Conservation (phyloP, 371 early-diverging fungal species). For the Rhizopus delemar region DNA sequence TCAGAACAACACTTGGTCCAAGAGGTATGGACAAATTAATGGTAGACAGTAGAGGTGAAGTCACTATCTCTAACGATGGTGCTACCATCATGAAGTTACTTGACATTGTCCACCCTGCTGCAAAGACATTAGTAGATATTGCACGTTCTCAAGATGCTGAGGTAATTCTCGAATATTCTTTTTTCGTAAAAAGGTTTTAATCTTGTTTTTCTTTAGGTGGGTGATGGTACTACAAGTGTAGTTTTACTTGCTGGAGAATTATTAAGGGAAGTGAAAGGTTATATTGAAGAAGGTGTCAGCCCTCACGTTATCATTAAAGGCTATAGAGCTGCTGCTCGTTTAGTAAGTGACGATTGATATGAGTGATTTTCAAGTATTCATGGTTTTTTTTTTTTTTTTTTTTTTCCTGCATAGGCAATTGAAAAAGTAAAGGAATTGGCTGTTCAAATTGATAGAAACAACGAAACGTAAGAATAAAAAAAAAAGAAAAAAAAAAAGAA, state of each 20-base stretch:
- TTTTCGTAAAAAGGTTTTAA: background rate
- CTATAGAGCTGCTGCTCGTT: slow-evolving; percentile 83
- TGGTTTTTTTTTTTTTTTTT: background rate
- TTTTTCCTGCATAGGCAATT: slow-evolving; percentile 56
- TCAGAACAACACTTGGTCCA: slow-evolving; percentile 98
- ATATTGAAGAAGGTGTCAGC: slow-evolving; percentile 95
- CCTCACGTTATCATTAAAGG: slow-evolving; percentile 95
- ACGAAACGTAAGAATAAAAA: slow-evolving; percentile 62
- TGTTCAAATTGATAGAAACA: slow-evolving; percentile 73
- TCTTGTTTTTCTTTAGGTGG: slow-evolving; percentile 58
- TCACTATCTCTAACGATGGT: slow-evolving; percentile 99
- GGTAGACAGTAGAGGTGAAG: slow-evolving; percentile 89
- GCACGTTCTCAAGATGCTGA: slow-evolving; percentile 99
- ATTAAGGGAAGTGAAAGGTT: slow-evolving; percentile 90
- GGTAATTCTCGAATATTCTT: slow-evolving; percentile 48
- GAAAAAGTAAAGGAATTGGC: slow-evolving; percentile 87
- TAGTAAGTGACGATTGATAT: slow-evolving; percentile 45
- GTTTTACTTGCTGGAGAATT: slow-evolving; percentile 98
- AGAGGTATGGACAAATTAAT: slow-evolving; percentile 99
- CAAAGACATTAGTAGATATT: slow-evolving; percentile 96
- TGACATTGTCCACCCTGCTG: slow-evolving; percentile 99
- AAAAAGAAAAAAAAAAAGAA: background rate
- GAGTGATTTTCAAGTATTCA: background rate
- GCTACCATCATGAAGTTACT: slow-evolving; percentile 99
- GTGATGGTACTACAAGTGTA: slow-evolving; percentile 99